Evolutionary conservation across 2,329 filamentous ascomycete species (phyloP).

Genomic region (Elsinoe necatrix): DNA sequence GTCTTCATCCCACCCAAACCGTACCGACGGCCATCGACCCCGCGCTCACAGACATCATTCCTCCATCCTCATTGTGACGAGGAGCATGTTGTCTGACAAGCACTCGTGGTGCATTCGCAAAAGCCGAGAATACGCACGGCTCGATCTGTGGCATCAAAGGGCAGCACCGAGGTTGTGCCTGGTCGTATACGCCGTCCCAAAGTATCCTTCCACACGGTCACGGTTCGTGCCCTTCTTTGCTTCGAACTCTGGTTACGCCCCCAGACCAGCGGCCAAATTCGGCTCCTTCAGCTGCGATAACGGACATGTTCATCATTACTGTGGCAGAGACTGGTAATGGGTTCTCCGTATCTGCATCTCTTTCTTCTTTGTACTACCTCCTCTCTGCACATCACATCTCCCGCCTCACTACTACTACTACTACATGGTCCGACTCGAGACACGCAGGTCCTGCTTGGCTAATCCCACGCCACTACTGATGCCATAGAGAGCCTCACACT

Average conservation of each 20-base stretch:
- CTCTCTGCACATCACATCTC: neutral
- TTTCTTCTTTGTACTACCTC: neutral
- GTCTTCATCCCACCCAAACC: neutral
- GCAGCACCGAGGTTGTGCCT: neutral
- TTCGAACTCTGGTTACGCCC: neutral
- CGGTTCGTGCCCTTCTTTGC: neutral
- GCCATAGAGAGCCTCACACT: neutral
- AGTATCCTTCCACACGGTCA: neutral
- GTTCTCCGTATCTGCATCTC: neutral
- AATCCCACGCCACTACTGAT: slow-evolving; percentile 27
- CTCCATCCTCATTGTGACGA: neutral
- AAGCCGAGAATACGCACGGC: neutral
- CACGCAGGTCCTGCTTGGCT: slow-evolving; percentile 18
- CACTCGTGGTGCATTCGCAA: neutral
- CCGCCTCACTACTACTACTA: neutral
- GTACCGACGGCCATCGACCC: slow-evolving; percentile 4
- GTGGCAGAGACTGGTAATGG: neutral
- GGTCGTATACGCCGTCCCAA: neutral
- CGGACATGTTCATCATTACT: neutral
- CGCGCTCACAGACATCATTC: neutral
- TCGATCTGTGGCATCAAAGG: neutral
- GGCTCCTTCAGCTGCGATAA: neutral
- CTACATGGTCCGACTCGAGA: neutral
- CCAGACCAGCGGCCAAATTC: neutral
- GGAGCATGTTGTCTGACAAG: neutral